Conservation (phyloP, 164 flowering plant species). For the Nelumbo lutea region DNA sequence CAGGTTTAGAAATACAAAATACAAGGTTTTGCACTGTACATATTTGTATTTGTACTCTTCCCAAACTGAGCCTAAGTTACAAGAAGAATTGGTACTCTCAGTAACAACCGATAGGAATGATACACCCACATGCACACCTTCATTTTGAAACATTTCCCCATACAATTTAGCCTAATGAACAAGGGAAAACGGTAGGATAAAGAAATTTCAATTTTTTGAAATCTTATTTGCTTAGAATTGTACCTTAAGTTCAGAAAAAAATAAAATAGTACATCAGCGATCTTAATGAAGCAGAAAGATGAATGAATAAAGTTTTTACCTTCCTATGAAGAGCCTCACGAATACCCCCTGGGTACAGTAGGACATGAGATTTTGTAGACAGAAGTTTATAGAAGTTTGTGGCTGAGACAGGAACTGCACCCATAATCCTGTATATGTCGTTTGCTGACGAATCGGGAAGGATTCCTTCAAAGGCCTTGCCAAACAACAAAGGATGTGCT, state of each 20-base stretch:
- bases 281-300: not conserved
- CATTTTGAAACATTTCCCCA: too few species aligned
- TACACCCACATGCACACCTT: too few species aligned
- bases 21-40: too few species aligned
- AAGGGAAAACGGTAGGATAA: not conserved
- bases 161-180: too few species aligned
- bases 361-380: constrained; percentile 47
- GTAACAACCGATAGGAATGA: too few species aligned
- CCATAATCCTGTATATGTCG: constrained; percentile 47
- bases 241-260: not conserved
- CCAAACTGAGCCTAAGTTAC: too few species aligned
- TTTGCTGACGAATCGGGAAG: constrained; percentile 30
- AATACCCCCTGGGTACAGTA: constrained; percentile 66
- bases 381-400: constrained; percentile 46
- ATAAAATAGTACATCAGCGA: not conserved
- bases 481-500: constrained; percentile 59
- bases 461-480: constrained; percentile 22
- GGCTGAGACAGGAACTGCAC: constrained; percentile 68
- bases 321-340: constrained; percentile 77
- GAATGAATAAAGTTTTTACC: constrained; percentile 30
- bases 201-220: not conserved
- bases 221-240: not conserved
- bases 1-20: too few species aligned
- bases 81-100: too few species aligned
- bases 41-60: too few species aligned